These are phyloP conservation scores for Monascus purpureus DNA, from an alignment of 495 filamentous ascomycete species.

Conservation along the genomic window DNA sequence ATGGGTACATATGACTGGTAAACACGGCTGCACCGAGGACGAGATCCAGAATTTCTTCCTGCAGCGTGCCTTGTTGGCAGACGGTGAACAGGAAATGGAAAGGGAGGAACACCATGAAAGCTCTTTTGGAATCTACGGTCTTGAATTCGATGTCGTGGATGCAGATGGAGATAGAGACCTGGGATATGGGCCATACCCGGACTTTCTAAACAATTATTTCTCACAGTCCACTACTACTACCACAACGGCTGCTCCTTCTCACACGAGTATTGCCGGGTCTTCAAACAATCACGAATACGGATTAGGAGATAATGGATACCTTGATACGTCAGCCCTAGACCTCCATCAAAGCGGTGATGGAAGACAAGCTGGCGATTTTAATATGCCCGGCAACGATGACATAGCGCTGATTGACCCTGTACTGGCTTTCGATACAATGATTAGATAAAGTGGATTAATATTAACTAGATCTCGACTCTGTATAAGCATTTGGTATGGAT, in stretches of 20 bases:
- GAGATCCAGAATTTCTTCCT: slow-evolving; percentile 36
- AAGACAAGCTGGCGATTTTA: neutral
- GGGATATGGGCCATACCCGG: slow-evolving; percentile 10
- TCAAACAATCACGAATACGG: too few relatives aligned
- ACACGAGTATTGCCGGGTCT: too few relatives aligned
- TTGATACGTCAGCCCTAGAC: too few relatives aligned
- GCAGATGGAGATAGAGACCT: too few relatives aligned
- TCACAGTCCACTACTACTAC: too few relatives aligned
- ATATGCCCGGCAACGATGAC: slow-evolving; percentile 19
- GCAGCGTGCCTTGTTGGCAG: slow-evolving; percentile 24
- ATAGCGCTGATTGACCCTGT: slow-evolving; percentile 25
- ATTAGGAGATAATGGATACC: too few relatives aligned
- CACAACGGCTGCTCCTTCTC: too few relatives aligned
- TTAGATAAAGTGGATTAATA: slow-evolving; percentile 1
- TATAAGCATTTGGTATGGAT: too few relatives aligned
- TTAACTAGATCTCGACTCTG: too few relatives aligned
- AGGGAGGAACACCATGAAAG: slow-evolving; percentile 6
- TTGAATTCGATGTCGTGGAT: slow-evolving; percentile 23
- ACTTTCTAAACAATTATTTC: too few relatives aligned
- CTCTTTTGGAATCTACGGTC: slow-evolving; percentile 29
- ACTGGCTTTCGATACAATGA: slow-evolving; percentile 19
- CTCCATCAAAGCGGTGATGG: too few relatives aligned
- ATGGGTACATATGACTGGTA: slow-evolving; percentile 45
- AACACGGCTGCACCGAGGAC: slow-evolving; percentile 34
- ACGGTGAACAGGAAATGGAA: slow-evolving; percentile 5